Evolutionary conservation across 129 eudicot genomes (phyloP).

Genomic region (Calendula officinalis): DNA sequence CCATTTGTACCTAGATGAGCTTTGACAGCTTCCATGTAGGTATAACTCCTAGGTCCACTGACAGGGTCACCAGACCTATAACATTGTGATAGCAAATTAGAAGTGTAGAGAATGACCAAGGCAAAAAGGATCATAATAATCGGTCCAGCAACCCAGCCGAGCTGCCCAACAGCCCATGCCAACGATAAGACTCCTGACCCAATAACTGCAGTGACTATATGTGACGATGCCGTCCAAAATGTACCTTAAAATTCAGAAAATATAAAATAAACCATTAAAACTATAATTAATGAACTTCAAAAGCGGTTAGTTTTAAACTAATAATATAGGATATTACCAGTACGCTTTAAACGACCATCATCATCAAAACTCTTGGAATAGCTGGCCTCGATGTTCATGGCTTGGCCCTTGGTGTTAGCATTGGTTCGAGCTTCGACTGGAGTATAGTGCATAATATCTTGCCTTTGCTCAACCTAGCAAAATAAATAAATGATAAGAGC

Average conservation of each 20-base stretch:
- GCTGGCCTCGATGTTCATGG: constrained; percentile 43
- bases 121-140: constrained; percentile 46
- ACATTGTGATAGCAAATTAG: constrained; percentile 55
- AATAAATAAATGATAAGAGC: neutral
- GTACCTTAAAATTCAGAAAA: constrained; percentile 43
- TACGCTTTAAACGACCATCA: constrained; percentile 66
- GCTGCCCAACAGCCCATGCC: constrained; percentile 82
- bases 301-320: neutral
- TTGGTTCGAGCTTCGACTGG: constrained; percentile 51
- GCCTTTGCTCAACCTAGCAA: constrained; percentile 50
- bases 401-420: constrained; percentile 24
- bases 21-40: constrained; percentile 73
- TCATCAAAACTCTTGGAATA: constrained; percentile 68
- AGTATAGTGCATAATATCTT: constrained; percentile 47
- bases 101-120: constrained; percentile 53
- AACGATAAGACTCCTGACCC: constrained; percentile 80
- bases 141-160: constrained; percentile 80
- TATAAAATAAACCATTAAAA: neutral
- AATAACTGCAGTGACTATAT: constrained; percentile 71
- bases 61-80: constrained; percentile 63
- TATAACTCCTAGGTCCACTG: constrained; percentile 63
- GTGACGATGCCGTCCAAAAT: constrained; percentile 57
- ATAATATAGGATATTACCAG: constrained; percentile 33
- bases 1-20: constrained; percentile 49
- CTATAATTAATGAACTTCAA: neutral